phyloP scores from a whole-genome alignment of 192 early-diverging fungal species.

The Linnemannia hyalina region DNA sequence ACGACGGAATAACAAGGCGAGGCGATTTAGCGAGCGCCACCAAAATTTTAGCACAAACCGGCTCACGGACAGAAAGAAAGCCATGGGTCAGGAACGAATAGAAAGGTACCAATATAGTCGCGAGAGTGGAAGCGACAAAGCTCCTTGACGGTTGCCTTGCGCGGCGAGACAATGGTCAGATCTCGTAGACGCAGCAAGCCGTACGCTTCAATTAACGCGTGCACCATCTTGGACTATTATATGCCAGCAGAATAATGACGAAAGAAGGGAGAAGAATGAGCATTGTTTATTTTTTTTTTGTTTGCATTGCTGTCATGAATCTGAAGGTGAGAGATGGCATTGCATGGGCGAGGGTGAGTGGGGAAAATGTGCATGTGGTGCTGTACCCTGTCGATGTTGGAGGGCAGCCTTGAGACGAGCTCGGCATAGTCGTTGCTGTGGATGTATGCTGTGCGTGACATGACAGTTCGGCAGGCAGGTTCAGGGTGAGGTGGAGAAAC shows the following conservation, averaged over 20 bases:
- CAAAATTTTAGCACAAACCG: background rate
- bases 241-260: background rate
- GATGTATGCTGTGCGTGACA: conserved; percentile 42
- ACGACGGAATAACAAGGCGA: too few relatives aligned
- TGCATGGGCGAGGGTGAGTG: background rate
- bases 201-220: conserved; percentile 40
- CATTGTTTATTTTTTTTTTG: too few relatives aligned
- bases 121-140: conserved; percentile 47
- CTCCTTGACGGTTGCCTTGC: conserved; percentile 42
- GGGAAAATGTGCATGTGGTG: background rate
- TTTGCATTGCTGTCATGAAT: background rate
- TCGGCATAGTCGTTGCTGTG: conserved; percentile 38
- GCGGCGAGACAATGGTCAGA: conserved; percentile 35
- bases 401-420: conserved; percentile 44
- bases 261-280: background rate
- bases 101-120: conserved; percentile 46
- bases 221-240: conserved; percentile 31
- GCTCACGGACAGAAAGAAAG: background rate
- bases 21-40: background rate
- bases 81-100: background rate
- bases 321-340: background rate
- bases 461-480: background rate
- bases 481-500: too few relatives aligned
- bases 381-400: conserved; percentile 47
- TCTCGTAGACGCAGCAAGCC: conserved; percentile 19